These are phyloP conservation scores for Phytomonas serpens DNA, from an alignment of 208 protist genomes.

Conservation along the genomic window DNA sequence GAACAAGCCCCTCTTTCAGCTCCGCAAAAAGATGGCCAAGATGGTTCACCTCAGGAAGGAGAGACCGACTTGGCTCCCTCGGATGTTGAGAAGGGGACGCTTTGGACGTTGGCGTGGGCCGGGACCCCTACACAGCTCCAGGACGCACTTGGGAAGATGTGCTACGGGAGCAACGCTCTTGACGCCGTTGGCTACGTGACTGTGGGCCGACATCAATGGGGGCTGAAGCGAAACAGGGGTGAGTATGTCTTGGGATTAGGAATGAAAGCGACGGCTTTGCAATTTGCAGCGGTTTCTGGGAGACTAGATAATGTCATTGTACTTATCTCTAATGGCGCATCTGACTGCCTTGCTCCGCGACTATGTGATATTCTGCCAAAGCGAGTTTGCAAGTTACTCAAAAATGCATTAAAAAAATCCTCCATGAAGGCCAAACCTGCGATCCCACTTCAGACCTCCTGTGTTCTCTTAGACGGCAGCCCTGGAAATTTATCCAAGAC, in stretches of 20 bases:
- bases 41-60: not conserved
- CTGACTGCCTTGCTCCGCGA: constrained; percentile 28
- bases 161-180: constrained; percentile 19
- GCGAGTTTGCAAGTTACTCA: constrained; percentile 17
- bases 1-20: not conserved
- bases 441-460: not conserved
- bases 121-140: constrained; percentile 43
- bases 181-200: constrained; percentile 48
- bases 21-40: not conserved
- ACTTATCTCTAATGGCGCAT: constrained; percentile 48
- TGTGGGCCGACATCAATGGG: constrained; percentile 54
- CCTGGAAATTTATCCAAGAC: not conserved
- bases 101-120: constrained; percentile 72
- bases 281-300: constrained; percentile 69
- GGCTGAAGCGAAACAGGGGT: constrained; percentile 36
- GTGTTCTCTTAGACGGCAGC: not conserved
- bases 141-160: constrained; percentile 30
- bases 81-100: constrained; percentile 36
- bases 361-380: constrained; percentile 55
- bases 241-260: constrained; percentile 55
- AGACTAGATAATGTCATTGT: constrained; percentile 73
- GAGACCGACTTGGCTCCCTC: constrained; percentile 2
- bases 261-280: constrained; percentile 60
- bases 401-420: constrained; percentile 14
- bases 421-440: not conserved